phyloP scores from a whole-genome alignment of 1,139 yeast genomes.

The Geotrichum histeridarum region DNA sequence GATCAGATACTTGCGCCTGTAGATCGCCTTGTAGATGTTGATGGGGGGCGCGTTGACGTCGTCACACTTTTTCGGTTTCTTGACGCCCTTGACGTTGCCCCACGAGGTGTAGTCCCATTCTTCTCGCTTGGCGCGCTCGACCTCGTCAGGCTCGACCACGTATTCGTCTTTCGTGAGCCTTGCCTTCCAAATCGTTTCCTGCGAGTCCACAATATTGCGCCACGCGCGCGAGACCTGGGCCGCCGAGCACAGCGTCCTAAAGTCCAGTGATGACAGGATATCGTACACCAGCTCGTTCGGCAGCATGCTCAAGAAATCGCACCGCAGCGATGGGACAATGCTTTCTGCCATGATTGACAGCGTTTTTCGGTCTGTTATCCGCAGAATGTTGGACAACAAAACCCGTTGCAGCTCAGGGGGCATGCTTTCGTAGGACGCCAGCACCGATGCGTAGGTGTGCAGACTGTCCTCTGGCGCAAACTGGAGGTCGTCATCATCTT shows the following conservation, averaged over 20 bases:
- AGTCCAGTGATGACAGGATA: conserved; percentile 64
- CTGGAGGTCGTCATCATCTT: conserved; percentile 5
- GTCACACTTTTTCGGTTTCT: conserved; percentile 9
- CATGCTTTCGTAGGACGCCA: conserved; percentile 2
- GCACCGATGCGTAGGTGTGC: background rate
- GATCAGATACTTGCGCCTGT: conserved; percentile 59
- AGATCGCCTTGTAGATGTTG: conserved; percentile 50
- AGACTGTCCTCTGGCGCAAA: background rate
- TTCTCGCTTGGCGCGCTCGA: conserved; percentile 32
- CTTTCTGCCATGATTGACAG: conserved; percentile 61
- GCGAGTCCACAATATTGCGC: conserved; percentile 57
- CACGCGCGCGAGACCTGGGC: conserved; percentile 66
- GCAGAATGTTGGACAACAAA: conserved; percentile 3
- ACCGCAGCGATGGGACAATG: conserved; percentile 56
- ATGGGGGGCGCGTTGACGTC: conserved; percentile 20
- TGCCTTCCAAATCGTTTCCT: conserved; percentile 43
- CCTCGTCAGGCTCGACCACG: conserved; percentile 26
- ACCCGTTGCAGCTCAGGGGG: conserved; percentile 9
- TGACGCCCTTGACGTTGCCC: conserved; percentile 22
- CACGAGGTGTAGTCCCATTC: conserved; percentile 38
- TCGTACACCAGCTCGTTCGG: conserved; percentile 75
- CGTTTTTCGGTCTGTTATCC: conserved; percentile 49
- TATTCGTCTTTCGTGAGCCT: conserved; percentile 36
- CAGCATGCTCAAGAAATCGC: conserved; percentile 64
- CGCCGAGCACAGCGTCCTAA: conserved; percentile 55